These are phyloP conservation scores for Suhomyces xylopsoci DNA, from an alignment of 805 yeast genomes.

Conservation along the genomic window DNA sequence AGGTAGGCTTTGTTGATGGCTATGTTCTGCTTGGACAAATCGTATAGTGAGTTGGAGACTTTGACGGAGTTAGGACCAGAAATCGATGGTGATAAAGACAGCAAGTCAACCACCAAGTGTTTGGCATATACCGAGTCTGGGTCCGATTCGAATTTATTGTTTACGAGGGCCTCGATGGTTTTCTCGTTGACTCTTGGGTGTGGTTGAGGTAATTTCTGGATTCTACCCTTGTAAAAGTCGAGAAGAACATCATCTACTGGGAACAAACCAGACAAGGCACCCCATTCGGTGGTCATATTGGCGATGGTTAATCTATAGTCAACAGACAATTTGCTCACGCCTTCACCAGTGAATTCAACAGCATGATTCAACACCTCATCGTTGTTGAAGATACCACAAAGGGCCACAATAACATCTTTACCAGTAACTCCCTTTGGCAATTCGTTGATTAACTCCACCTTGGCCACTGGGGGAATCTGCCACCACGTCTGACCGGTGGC, in stretches of 20 bases:
- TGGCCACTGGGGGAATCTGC: constrained; percentile 99
- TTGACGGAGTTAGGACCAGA: constrained; percentile 98
- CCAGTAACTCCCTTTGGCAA: constrained; percentile 90
- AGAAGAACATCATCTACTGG: constrained; percentile 86
- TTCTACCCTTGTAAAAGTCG: constrained; percentile 63
- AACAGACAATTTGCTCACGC: constrained; percentile 62
- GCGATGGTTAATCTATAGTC: constrained; percentile 92
- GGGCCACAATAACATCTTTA: constrained; percentile 93
- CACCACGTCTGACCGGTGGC: constrained; percentile 99
- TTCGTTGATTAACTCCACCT: constrained; percentile 78
- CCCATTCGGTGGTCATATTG: constrained; percentile 99
- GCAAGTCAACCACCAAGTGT: constrained; percentile 75
- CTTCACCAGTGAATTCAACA: constrained; percentile 87
- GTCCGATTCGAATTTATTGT: constrained; percentile 54
- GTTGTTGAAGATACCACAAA: constrained; percentile 89
- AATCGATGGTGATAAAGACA: constrained; percentile 79
- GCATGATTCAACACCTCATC: constrained; percentile 94
- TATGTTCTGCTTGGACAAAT: constrained; percentile 68
- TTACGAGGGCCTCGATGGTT: constrained; percentile 52
- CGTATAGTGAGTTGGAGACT: constrained; percentile 74
- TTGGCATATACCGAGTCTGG: constrained; percentile 84
- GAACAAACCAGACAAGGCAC: constrained; percentile 93
- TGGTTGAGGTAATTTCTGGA: constrained; percentile 59
- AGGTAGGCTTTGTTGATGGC: constrained; percentile 90
- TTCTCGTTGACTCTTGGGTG: constrained; percentile 79